Evolutionary conservation across 805 yeast species (phyloP).

Genomic region (Suhomyces sp.): DNA sequence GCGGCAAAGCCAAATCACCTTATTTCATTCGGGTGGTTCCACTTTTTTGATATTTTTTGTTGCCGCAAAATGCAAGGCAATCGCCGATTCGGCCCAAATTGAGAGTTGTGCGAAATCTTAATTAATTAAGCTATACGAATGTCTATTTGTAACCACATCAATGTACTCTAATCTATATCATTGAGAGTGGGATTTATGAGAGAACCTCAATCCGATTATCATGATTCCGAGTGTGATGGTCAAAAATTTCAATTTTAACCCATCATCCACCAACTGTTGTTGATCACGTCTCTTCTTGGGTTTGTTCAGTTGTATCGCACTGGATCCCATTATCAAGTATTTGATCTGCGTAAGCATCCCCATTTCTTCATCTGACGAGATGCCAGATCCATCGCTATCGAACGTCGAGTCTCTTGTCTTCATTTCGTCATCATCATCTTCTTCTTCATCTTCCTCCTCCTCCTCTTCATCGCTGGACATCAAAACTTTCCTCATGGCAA

Average conservation of each 20-base stretch:
- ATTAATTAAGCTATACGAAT: neutral
- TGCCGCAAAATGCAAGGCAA: neutral
- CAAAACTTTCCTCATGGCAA: slow-evolving; percentile 11
- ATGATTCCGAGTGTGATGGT: slow-evolving; percentile 42
- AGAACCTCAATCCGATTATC: slow-evolving; percentile 37
- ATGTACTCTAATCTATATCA: neutral
- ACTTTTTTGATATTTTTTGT: slow-evolving; percentile 4
- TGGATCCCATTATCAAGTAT: slow-evolving; percentile 32
- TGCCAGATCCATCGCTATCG: slow-evolving; percentile 5
- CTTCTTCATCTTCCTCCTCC: slow-evolving; percentile 11
- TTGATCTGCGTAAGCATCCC: slow-evolving; percentile 36
- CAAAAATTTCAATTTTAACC: slow-evolving; percentile 40
- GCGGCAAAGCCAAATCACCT: neutral
- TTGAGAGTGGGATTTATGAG: slow-evolving; percentile 17
- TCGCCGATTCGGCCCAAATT: neutral
- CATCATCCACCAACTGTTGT: slow-evolving; percentile 35
- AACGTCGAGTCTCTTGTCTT: slow-evolving; percentile 2
- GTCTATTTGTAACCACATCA: neutral
- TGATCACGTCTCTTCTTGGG: slow-evolving; percentile 17
- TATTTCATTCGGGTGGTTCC: slow-evolving; percentile 9
- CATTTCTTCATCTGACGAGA: slow-evolving; percentile 19
- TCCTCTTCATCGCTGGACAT: slow-evolving; percentile 11
- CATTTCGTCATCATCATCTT: slow-evolving; percentile 10
- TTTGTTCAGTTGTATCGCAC: slow-evolving; percentile 3
- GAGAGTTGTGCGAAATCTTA: neutral